phyloP scores from a whole-genome alignment of 805 yeast species.

The Clavispora phyllophila region DNA sequence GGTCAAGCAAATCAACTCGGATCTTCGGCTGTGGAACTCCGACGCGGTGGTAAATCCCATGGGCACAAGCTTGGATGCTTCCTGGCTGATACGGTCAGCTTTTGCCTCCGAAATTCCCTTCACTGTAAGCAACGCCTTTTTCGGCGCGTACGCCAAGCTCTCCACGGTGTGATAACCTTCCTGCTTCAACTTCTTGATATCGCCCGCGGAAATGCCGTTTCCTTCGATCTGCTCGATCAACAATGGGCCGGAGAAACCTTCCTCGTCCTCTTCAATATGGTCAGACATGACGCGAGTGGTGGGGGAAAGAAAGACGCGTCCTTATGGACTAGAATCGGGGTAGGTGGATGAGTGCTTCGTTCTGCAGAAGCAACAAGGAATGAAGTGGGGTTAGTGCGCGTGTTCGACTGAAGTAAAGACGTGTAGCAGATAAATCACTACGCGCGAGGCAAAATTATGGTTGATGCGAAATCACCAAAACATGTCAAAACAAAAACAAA shows the following conservation, averaged over 20 bases:
- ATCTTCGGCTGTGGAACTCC: conserved; percentile 83
- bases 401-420: background rate
- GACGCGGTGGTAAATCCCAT: conserved; percentile 98
- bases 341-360: background rate
- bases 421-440: background rate
- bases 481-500: background rate
- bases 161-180: conserved; percentile 88
- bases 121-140: conserved; percentile 66
- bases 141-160: conserved; percentile 89
- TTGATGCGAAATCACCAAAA: background rate
- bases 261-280: conserved; percentile 37
- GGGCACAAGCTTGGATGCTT: conserved; percentile 83
- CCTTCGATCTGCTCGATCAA: conserved; percentile 58
- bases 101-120: conserved; percentile 95
- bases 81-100: conserved; percentile 78
- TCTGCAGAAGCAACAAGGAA: background rate
- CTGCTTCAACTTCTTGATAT: conserved; percentile 73
- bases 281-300: conserved; percentile 9
- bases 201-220: conserved; percentile 79
- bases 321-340: background rate
- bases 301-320: background rate
- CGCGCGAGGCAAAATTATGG: background rate
- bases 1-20: conserved; percentile 86
- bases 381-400: background rate
- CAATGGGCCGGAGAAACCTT: conserved; percentile 52